phyloP scores from a whole-genome alignment of 495 filamentous ascomycete genomes.

The Penicillium atrosanguineum region DNA sequence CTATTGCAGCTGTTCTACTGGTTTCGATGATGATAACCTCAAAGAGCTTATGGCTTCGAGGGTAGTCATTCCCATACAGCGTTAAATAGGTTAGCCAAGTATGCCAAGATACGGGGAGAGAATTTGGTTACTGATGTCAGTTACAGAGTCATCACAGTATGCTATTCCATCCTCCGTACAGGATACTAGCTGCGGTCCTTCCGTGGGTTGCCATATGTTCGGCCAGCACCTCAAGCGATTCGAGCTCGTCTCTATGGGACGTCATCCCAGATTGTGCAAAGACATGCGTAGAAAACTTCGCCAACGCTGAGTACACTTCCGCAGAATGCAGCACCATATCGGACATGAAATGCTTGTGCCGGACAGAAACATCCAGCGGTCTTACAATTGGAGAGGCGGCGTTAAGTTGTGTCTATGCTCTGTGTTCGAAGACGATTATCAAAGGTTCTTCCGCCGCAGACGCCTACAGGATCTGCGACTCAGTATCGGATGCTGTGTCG shows the following conservation, averaged over 20 bases:
- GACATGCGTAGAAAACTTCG: conserved; percentile 60
- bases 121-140: not conserved
- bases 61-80: conserved; percentile 26
- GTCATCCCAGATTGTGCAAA: conserved; percentile 64
- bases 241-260: conserved; percentile 23
- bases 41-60: conserved; percentile 20
- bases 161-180: conserved; percentile 27
- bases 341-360: conserved; percentile 62
- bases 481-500: conserved; percentile 48
- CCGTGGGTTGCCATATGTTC: conserved; percentile 17
- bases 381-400: conserved; percentile 70
- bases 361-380: conserved; percentile 53
- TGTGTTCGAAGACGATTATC: conserved; percentile 31
- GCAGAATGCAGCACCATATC: conserved; percentile 43
- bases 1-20: conserved; percentile 1
- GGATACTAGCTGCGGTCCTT: conserved; percentile 28
- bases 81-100: conserved; percentile 19
- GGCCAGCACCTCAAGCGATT: conserved; percentile 14
- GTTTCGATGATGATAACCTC: conserved; percentile 26
- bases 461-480: conserved; percentile 59
- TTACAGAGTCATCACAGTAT: conserved; percentile 32
- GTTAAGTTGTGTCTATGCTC: conserved; percentile 57
- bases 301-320: conserved; percentile 54
- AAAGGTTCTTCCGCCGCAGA: conserved; percentile 16
- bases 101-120: not conserved